These are phyloP conservation scores for Alternaria triticimaculans DNA, from an alignment of 2,329 filamentous ascomycete genomes.

Conservation along the genomic window DNA sequence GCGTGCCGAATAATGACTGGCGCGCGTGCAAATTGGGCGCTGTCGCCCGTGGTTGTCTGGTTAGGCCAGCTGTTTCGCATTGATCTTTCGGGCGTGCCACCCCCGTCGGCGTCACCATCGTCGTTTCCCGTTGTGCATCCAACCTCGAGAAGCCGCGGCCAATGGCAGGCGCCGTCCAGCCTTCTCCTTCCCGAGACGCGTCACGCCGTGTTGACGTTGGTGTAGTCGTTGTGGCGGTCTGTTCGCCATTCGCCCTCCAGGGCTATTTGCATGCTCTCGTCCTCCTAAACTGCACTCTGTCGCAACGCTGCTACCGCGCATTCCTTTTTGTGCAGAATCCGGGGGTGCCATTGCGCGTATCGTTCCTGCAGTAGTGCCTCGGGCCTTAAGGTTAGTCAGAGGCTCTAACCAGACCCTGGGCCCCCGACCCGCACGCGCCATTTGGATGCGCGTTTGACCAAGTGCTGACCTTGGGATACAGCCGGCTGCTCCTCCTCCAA, in stretches of 20 bases:
- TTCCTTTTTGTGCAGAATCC: conserved; percentile 5
- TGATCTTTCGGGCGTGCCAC: conserved; percentile 5
- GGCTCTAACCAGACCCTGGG: conserved; percentile 20
- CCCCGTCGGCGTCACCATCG: neutral
- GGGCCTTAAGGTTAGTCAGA: conserved; percentile 10
- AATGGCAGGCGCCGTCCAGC: neutral
- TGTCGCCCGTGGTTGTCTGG: conserved; percentile 1
- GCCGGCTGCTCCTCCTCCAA: conserved; percentile 17
- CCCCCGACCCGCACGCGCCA: conserved; percentile 22
- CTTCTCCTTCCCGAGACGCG: neutral
- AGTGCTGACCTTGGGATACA: conserved; percentile 19
- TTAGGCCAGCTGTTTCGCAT: conserved; percentile 10
- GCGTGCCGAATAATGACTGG: neutral
- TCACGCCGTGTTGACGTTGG: neutral
- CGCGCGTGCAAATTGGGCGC: conserved; percentile 3
- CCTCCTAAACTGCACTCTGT: neutral
- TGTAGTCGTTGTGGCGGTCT: neutral
- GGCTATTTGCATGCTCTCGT: neutral
- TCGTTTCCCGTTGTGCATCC: conserved; percentile 5
- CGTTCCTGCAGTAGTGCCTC: conserved; percentile 28
- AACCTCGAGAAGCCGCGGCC: conserved; percentile 5
- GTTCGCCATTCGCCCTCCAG: neutral
- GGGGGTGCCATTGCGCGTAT: conserved; percentile 11
- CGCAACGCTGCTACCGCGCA: neutral
- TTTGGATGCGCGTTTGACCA: conserved; percentile 14